A percentile compares a stretch with the other conserved stretches of the same genome.
Conservation (phyloP, 140 eudicot genomes). For the Bidens hawaiensis region DNA sequence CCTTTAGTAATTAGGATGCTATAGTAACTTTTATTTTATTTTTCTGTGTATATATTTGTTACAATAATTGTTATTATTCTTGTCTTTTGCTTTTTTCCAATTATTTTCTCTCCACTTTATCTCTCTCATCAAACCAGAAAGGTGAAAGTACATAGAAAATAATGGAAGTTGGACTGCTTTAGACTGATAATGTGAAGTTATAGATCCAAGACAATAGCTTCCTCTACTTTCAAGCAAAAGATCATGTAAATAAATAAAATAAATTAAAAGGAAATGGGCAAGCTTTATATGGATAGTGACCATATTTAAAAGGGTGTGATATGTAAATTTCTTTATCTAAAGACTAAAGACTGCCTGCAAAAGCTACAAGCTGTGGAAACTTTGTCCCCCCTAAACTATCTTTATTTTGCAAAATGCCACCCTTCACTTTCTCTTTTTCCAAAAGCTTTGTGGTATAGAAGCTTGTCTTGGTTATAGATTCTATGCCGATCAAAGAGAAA, state of each 20-base stretch:
- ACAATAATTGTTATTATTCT: not conserved
- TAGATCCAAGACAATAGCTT: slow-evolving; percentile 60
- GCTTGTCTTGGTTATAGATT: slow-evolving; percentile 48
- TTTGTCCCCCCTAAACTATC: slow-evolving; percentile 69
- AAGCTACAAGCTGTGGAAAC: slow-evolving; percentile 77
- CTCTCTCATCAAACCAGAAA: slow-evolving; percentile 25
- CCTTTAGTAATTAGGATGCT: too few relatives aligned
- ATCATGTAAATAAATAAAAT: slow-evolving; percentile 20
- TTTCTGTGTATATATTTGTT: not conserved
- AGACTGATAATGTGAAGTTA: slow-evolving; percentile 41
- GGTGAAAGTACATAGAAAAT: slow-evolving; percentile 37
- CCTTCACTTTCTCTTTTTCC: slow-evolving; percentile 32
- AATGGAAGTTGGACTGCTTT: slow-evolving; percentile 56
- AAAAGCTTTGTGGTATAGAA: slow-evolving; percentile 42
- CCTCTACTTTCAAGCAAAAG: slow-evolving; percentile 70
- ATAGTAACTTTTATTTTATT: too few relatives aligned
- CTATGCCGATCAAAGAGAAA: slow-evolving; percentile 30
- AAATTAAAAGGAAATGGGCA: slow-evolving; percentile 14
- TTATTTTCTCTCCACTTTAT: slow-evolving; percentile 8
- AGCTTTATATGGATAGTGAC: slow-evolving; percentile 53
- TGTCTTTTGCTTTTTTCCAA: not conserved
- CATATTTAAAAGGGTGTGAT: slow-evolving; percentile 46
- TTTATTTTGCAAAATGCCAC: slow-evolving; percentile 31
- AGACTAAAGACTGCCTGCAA: slow-evolving; percentile 68
- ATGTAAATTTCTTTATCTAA: slow-evolving; percentile 34